These are phyloP conservation scores for Schoenoplectus triqueter DNA, from an alignment of 202 grass and related monocot genomes.

Conservation along the genomic window DNA sequence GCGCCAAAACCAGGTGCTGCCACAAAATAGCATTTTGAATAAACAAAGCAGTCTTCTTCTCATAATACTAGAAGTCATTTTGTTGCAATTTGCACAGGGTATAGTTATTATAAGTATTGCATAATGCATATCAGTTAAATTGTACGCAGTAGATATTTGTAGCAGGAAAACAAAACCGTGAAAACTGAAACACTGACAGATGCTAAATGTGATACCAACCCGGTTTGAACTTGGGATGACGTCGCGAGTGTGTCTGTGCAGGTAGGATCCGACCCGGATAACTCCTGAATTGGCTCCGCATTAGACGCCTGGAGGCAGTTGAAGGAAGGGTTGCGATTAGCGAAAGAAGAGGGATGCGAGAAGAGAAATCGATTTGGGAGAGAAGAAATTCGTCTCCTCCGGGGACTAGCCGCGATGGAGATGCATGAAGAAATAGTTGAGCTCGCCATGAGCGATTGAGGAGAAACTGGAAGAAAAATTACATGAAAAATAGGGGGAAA, in stretches of 20 bases:
- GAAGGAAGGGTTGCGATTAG: background rate
- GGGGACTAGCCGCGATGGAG: background rate
- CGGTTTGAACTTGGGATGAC: constrained; percentile 22
- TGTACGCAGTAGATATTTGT: background rate
- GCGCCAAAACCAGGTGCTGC: constrained; percentile 76
- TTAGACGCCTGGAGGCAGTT: constrained; percentile 25
- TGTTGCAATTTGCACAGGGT: background rate
- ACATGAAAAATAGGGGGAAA: background rate
- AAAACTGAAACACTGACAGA: background rate
- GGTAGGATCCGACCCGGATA: constrained; percentile 18
- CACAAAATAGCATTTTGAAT: background rate
- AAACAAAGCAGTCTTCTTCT: background rate
- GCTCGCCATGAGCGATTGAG: constrained; percentile 15
- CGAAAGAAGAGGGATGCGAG: background rate
- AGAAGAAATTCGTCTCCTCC: constrained; percentile 11
- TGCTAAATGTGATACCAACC: background rate
- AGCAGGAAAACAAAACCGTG: no score
- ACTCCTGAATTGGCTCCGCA: constrained; percentile 20
- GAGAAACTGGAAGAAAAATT: background rate
- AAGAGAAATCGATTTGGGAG: constrained; percentile 1
- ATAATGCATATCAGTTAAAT: background rate
- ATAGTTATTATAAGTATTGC: background rate
- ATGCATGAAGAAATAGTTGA: background rate
- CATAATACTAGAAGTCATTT: background rate
- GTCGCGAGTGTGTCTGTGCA: background rate